These are phyloP conservation scores for Colletotrichum caudatum DNA, from an alignment of 2,329 filamentous ascomycete genomes.

Conservation along the genomic window DNA sequence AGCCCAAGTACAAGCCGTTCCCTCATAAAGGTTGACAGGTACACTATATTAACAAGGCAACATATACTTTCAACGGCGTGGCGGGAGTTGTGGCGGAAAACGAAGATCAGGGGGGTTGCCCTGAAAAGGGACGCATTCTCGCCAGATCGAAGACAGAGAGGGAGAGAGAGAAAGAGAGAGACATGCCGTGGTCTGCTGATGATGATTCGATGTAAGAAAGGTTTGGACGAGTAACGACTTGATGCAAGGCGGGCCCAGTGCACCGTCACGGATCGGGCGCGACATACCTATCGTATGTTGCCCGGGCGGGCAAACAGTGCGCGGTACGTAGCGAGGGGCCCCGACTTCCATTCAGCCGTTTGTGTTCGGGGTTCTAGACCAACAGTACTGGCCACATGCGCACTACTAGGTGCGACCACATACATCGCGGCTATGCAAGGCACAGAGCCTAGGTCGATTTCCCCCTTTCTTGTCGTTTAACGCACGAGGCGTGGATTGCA, in stretches of 20 bases:
- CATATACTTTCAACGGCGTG: constrained; percentile 9
- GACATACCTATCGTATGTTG: not conserved
- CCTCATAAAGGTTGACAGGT: no score
- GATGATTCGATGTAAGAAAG: constrained; percentile 23
- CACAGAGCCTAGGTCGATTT: not conserved
- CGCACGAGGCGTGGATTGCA: constrained; percentile 7
- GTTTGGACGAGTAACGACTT: constrained; percentile 30
- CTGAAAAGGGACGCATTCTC: constrained; percentile 2
- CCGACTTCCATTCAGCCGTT: constrained; percentile 8
- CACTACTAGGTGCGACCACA: constrained; percentile 1
- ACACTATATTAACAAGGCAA: no score
- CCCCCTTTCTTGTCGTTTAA: not conserved
- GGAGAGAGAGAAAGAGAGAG: no score
- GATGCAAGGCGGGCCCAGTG: constrained; percentile 29
- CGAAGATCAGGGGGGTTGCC: constrained; percentile 7
- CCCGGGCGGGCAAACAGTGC: not conserved
- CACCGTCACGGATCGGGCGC: constrained; percentile 6
- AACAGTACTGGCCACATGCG: constrained; percentile 13
- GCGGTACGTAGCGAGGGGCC: not conserved
- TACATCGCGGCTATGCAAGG: constrained; percentile 37
- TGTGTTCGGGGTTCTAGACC: constrained; percentile 10
- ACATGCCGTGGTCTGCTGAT: constrained; percentile 22
- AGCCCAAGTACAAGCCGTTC: not conserved
- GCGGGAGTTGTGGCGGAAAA: not conserved
- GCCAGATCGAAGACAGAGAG: constrained; percentile 2